Conservation (phyloP, 805 yeast genomes). For the Myxozyma monticola region DNA sequence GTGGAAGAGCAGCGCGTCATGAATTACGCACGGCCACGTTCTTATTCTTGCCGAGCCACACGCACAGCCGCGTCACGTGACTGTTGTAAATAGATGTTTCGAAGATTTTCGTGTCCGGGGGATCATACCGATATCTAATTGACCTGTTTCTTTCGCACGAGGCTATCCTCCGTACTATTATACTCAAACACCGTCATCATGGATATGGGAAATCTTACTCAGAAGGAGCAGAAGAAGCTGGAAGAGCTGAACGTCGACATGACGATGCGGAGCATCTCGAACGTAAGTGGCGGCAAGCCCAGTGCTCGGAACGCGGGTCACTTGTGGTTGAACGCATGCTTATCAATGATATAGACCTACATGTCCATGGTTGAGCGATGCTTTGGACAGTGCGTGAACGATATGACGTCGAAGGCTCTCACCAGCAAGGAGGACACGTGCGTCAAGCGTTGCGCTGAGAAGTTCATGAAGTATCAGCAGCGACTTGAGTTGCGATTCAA, state of each 20-base stretch:
- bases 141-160: too few species aligned
- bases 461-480: constrained; percentile 96
- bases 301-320: not conserved
- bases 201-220: constrained; percentile 18
- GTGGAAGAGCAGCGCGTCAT: too few species aligned
- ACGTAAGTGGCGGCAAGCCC: too few species aligned
- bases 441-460: constrained; percentile 89
- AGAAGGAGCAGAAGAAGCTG: constrained; percentile 24
- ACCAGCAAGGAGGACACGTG: constrained; percentile 84
- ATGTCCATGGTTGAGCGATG: constrained; percentile 95
- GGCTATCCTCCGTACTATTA: too few species aligned
- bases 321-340: too few species aligned
- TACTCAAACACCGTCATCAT: too few species aligned
- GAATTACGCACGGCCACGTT: too few species aligned
- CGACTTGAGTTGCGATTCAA: constrained; percentile 99
- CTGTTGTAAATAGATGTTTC: too few species aligned
- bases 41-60: too few species aligned
- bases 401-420: constrained; percentile 88
- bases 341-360: constrained; percentile 58
- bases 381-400: constrained; percentile 96
- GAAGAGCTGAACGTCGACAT: constrained; percentile 26
- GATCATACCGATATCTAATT: too few species aligned
- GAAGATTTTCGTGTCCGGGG: too few species aligned
- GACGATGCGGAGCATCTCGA: constrained; percentile 19
- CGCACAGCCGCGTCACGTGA: too few species aligned